Evolutionary conservation across 2,329 filamentous ascomycete genomes (phyloP).

Genomic region (Penicillium sp.): DNA sequence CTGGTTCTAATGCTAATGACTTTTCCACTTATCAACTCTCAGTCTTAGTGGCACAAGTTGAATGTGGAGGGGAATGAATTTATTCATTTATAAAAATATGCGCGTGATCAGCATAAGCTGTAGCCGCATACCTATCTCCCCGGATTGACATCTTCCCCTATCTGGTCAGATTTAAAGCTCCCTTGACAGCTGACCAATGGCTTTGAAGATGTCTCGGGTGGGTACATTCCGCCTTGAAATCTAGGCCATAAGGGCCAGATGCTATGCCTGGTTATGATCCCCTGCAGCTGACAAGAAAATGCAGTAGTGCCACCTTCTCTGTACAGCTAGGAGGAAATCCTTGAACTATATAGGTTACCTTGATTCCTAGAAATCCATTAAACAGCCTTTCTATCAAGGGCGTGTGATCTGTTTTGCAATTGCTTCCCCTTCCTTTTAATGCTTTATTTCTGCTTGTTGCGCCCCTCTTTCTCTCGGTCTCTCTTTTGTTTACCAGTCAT

Average conservation of each 20-base stretch:
- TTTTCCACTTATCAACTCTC: background rate
- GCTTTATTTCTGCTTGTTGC: background rate
- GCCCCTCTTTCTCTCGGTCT: no score
- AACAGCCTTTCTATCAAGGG: background rate
- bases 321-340: background rate
- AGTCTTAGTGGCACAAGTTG: background rate
- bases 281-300: background rate
- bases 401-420: background rate
- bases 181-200: background rate
- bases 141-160: background rate
- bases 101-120: background rate
- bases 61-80: no score
- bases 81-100: background rate
- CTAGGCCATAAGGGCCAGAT: background rate
- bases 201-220: background rate
- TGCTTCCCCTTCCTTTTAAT: background rate
- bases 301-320: background rate
- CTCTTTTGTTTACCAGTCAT: background rate
- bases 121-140: background rate
- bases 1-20: slow-evolving; percentile 5
- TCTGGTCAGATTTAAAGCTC: background rate
- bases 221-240: background rate
- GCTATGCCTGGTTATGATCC: background rate
- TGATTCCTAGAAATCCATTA: background rate
- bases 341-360: background rate